A percentile compares a stretch with the other conserved stretches of the same genome.
Conservation (phyloP, 352 stramenopile species). For the Albugo laibachii region DNA sequence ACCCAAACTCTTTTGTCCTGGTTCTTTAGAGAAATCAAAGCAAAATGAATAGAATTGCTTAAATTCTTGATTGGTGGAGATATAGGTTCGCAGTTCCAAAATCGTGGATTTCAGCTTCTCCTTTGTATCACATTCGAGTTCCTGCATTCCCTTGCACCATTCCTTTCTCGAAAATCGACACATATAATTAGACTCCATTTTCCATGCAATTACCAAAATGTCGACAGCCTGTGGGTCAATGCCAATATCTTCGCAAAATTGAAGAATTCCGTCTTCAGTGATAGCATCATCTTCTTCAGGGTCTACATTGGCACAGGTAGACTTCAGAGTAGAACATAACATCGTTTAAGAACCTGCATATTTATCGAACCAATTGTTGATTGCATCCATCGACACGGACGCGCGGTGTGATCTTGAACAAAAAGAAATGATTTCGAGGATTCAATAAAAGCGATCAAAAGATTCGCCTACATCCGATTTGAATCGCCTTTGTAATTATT, state of each 20-base stretch:
- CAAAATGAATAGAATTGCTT: slow-evolving; percentile 79
- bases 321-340: neutral
- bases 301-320: slow-evolving; percentile 12
- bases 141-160: slow-evolving; percentile 59
- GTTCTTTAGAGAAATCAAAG: slow-evolving; percentile 77
- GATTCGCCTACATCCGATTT: neutral
- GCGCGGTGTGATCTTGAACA: neutral
- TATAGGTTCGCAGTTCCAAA: slow-evolving; percentile 26
- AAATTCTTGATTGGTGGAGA: slow-evolving; percentile 21
- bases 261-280: slow-evolving; percentile 52
- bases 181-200: slow-evolving; percentile 75
- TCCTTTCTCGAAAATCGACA: slow-evolving; percentile 71
- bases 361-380: slow-evolving; percentile 44
- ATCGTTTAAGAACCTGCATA: slow-evolving; percentile 10
- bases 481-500: neutral
- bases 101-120: slow-evolving; percentile 39
- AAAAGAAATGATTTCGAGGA: neutral
- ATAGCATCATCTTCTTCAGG: slow-evolving; percentile 39
- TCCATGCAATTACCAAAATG: slow-evolving; percentile 73
- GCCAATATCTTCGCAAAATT: slow-evolving; percentile 60
- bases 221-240: slow-evolving; percentile 60
- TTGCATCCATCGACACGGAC: slow-evolving; percentile 14
- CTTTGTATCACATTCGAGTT: slow-evolving; percentile 47
- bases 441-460: neutral
- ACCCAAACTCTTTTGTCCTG: slow-evolving; percentile 67